Evolutionary conservation across 2,329 filamentous ascomycete species (phyloP).

Genomic region (Westerdykella aurantiaca): DNA sequence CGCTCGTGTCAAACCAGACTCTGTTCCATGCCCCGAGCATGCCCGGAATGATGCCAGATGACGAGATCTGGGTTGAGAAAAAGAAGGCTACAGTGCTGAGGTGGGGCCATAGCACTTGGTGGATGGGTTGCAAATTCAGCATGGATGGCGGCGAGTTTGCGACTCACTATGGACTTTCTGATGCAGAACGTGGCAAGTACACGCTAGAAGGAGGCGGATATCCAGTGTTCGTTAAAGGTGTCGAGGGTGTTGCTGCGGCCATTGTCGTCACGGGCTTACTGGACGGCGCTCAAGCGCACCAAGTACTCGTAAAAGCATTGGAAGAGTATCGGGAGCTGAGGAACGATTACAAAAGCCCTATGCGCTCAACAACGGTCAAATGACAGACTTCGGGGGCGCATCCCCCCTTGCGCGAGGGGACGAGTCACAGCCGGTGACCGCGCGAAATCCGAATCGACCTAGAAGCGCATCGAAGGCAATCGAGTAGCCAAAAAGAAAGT

Average conservation of each 20-base stretch:
- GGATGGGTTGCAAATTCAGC: conserved; percentile 61
- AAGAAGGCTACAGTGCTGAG: conserved; percentile 68
- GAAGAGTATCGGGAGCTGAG: conserved; percentile 45
- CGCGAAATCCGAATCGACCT: conserved; percentile 29
- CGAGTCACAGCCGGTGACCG: conserved; percentile 9
- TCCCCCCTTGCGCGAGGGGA: not conserved
- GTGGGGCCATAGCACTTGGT: conserved; percentile 66
- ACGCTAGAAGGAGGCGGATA: conserved; percentile 74
- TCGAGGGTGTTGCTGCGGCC: conserved; percentile 70
- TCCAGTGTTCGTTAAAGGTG: conserved; percentile 64
- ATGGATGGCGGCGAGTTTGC: conserved; percentile 54
- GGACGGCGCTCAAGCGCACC: conserved; percentile 72
- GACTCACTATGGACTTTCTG: conserved; percentile 56
- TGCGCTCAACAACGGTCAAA: conserved; percentile 30
- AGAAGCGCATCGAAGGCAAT: conserved; percentile 31
- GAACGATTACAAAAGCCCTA: conserved; percentile 30
- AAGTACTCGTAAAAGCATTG: conserved; percentile 65
- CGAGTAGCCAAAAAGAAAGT: conserved; percentile 27
- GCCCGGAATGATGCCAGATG: conserved; percentile 63
- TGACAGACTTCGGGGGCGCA: conserved; percentile 13
- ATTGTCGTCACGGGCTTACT: conserved; percentile 66
- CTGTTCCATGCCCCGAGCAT: conserved; percentile 67
- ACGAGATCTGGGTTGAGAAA: conserved; percentile 57
- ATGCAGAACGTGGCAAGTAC: conserved; percentile 54
- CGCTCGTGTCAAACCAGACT: conserved; percentile 55